Conservation (phyloP, 2,329 filamentous ascomycete species). For the Aspergillus ochraceus region DNA sequence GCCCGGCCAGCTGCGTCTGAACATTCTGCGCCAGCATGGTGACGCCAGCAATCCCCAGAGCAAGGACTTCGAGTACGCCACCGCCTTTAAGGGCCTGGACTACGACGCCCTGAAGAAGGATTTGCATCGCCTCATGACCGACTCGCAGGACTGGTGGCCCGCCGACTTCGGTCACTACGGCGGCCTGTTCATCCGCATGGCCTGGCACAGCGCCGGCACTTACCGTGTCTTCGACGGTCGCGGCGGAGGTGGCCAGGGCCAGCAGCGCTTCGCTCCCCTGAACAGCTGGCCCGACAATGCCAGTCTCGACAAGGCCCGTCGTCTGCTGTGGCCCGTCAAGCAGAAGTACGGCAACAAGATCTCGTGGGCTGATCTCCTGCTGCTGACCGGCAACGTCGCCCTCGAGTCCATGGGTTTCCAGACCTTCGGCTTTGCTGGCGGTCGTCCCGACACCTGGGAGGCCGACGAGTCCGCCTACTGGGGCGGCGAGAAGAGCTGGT, state of each 20-base stretch:
- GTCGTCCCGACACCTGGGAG: conserved; percentile 72
- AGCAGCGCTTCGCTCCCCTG: conserved; percentile 77
- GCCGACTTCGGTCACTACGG: conserved; percentile 81
- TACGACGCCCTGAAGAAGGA: conserved; percentile 74
- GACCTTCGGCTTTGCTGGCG: conserved; percentile 72
- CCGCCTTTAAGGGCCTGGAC: conserved; percentile 71
- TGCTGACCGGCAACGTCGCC: conserved; percentile 74
- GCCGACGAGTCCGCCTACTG: conserved; percentile 76
- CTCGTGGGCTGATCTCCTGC: conserved; percentile 73
- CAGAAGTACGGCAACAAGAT: conserved; percentile 82
- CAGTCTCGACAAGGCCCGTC: conserved; percentile 76
- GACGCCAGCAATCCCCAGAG: conserved; percentile 62
- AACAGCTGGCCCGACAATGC: conserved; percentile 83
- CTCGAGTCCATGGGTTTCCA: conserved; percentile 75
- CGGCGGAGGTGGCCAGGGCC: conserved; percentile 70
- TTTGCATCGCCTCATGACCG: conserved; percentile 68
- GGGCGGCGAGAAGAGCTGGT: conserved; percentile 73
- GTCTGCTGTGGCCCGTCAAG: conserved; percentile 78
- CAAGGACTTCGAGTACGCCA: conserved; percentile 69
- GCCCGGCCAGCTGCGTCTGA: conserved; percentile 67
- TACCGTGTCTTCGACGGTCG: conserved; percentile 75
- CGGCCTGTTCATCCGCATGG: conserved; percentile 76
- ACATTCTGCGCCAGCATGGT: conserved; percentile 72
- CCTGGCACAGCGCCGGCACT: conserved; percentile 78
- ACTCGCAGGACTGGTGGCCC: conserved; percentile 79